These are phyloP conservation scores for Fusarium palustre DNA, from an alignment of 2,329 filamentous ascomycete genomes.

Conservation along the genomic window DNA sequence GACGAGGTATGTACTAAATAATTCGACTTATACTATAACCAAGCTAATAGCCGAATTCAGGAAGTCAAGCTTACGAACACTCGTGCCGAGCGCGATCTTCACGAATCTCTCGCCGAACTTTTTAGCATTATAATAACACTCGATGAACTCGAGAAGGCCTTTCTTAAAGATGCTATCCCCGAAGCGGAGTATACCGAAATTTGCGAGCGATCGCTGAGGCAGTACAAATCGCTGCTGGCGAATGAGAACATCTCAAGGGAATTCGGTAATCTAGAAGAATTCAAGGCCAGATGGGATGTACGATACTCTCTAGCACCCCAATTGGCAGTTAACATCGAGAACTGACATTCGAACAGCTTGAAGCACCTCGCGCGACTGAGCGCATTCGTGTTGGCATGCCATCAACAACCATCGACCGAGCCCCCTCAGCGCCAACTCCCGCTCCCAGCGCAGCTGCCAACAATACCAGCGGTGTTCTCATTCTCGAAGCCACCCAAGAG, in stretches of 20 bases:
- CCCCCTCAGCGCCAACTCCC: slow-evolving; percentile 59
- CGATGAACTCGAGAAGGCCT: slow-evolving; percentile 95
- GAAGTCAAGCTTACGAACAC: slow-evolving; percentile 93
- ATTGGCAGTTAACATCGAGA: accelerated
- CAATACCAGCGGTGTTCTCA: slow-evolving; percentile 72
- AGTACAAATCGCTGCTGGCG: slow-evolving; percentile 94
- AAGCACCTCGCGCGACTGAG: slow-evolving; percentile 94
- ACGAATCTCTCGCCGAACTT: slow-evolving; percentile 95
- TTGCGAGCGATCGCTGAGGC: slow-evolving; percentile 91
- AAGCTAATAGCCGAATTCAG: slow-evolving; percentile 58
- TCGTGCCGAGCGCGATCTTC: slow-evolving; percentile 88
- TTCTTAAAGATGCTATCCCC: slow-evolving; percentile 92
- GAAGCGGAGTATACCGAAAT: slow-evolving; percentile 96
- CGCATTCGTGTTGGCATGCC: slow-evolving; percentile 92
- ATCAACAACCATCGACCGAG: slow-evolving; percentile 77
- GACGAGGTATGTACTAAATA: slow-evolving; percentile 75
- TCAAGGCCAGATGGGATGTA: slow-evolving; percentile 93
- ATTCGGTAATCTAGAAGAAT: slow-evolving; percentile 89
- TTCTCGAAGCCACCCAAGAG: slow-evolving; percentile 93
- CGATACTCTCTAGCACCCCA: slow-evolving; percentile 30
- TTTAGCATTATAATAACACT: slow-evolving; percentile 98
- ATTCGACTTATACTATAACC: background rate
- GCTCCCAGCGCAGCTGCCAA: slow-evolving; percentile 57
- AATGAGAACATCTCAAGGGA: slow-evolving; percentile 91
- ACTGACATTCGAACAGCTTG: slow-evolving; percentile 69